Evolutionary conservation across 1,284 basidiomycete species (phyloP), one percentile per base, ranked within the genome.

Genomic region (Rhizoctonia solani): DNA sequence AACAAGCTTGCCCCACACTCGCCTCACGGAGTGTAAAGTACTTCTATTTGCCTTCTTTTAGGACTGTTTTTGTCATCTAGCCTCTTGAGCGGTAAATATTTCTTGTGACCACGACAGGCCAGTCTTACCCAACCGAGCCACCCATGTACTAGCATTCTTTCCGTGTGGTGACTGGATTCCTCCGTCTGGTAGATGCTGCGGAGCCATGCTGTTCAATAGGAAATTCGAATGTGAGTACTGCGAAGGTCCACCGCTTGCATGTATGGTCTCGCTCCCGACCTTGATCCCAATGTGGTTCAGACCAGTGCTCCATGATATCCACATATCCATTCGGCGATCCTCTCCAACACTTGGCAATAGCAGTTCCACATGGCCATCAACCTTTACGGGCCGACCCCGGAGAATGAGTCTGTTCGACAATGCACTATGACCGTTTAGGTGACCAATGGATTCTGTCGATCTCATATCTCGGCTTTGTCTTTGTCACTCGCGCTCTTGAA

Each of bases 1-100:
- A 41, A 55, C 54, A 55, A 55, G 34, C 54, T 13, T 44, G 54
- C 54, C 37, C 54, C 54, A 56, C 54, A 44, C 54, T 21, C 32
- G 42, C 54, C 4, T 47, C 44, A 39, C 37, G 37, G 9, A 8
- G 8, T 39, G 37, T 8, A 13, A 21, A 9, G 44, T 21, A 47
- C 44, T 47, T 47, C 44, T 9, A 6, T 9, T 47, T 21, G 11
- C 21, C 44, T 47, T 13, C 44, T 16, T 6, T 6, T 47, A 9
- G 8, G 44, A 19, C 11, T 47, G 21, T 9, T 19, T 21, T 23
- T 47, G 6, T 6, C 44, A 6, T 21, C 8, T 39, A 16, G 9
- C 9, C 16, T 16, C 16, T 39, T 39, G 9, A 16, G 37, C 8
- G 37, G 37, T 16, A 16, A 16, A 39, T 8, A 19, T 23, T 8